Evolutionary conservation across 2,329 filamentous ascomycete genomes (phyloP), one percentile per base, ranked within the genome.

Genomic region (Akanthomyces uredinophilus): DNA sequence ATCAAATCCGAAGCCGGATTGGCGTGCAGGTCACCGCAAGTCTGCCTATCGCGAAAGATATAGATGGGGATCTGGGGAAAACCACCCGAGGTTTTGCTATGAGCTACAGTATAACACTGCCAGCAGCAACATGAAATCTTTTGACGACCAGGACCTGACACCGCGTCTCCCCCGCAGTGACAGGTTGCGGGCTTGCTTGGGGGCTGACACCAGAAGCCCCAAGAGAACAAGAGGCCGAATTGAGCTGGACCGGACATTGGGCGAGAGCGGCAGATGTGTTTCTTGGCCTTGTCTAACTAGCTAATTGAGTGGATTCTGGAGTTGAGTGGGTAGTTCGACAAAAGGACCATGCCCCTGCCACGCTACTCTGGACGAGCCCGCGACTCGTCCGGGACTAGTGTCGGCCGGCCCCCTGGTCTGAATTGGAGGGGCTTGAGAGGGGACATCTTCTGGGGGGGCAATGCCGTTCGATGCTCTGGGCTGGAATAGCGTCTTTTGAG

Each of bases 261-360:
- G 47, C 24, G 56, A 60, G 47, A 27, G 50, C 49, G 58, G 49
- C 49, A 53, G 49, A 61, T 54, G 50, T 47, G 24, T 37, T 39
- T 54, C 20, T 47, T 24, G 16, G 29, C 37, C 47, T 51, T 53
- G 39, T 53, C 46, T 35, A 35, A 35, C 32, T 46, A n/a, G 49
- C 50, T 54, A 41, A 47, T 47, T 20, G 58, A 39, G 58, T 54
- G 58, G 50, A 43, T 49, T 61, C 49, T 8, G 50, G 18, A 54
- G 51, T 27, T 37, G 32, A 49, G 51, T 55, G 60, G 60, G 22
- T 56, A 55, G 50, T 49, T 35, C 16, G 39, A 56, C 60, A 61
- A 61, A 61, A 61, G 60, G 60, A 61, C 60, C 60, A 56, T 61
- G 43, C 43, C 60, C 60, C 60, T 61, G 60, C 52, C 60, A 51